Percentiles rank a stretch among this genome's conserved stretches.
These are phyloP conservation scores for Fomitopsis schrenkii DNA, from an alignment of 1,284 basidiomycete species.

Conservation along the genomic window DNA sequence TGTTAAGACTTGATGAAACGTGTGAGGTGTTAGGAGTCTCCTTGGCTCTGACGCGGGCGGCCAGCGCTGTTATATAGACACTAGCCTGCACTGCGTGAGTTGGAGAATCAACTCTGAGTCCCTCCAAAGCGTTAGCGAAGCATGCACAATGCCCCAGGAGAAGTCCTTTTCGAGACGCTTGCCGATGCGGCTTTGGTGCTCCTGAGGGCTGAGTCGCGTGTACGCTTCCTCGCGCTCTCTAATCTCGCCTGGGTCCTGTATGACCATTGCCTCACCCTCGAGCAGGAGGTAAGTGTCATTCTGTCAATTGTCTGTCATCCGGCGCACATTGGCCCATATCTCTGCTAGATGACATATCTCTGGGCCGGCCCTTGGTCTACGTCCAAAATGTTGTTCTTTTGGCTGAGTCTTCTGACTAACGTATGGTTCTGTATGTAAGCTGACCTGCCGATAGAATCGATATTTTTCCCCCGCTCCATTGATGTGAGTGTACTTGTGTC, in stretches of 20 bases:
- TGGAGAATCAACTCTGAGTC: too few species aligned
- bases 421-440: background rate
- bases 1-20: too few species aligned
- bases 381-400: slow-evolving; percentile 22
- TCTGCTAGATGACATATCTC: slow-evolving; percentile 21
- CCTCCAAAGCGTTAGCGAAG: too few species aligned
- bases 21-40: too few species aligned
- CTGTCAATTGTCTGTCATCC: too few species aligned
- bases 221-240: slow-evolving; percentile 14
- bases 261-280: slow-evolving; percentile 20
- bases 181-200: background rate
- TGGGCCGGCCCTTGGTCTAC: slow-evolving; percentile 24
- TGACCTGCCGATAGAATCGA: slow-evolving; percentile 17
- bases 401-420: slow-evolving; percentile 11
- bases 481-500: slow-evolving; percentile 12
- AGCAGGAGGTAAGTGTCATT: slow-evolving; percentile 21
- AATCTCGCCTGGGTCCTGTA: slow-evolving; percentile 12
- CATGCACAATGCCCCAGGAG: background rate
- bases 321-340: too few species aligned
- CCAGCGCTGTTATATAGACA: too few species aligned
- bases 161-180: background rate
- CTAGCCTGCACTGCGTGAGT: too few species aligned
- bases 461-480: slow-evolving; percentile 19
- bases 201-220: background rate
- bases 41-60: too few species aligned